Evolutionary conservation across 345 rosid species (phyloP), one percentile per base, ranked within the genome.

Genomic region (Abelmoschus esculentus): DNA sequence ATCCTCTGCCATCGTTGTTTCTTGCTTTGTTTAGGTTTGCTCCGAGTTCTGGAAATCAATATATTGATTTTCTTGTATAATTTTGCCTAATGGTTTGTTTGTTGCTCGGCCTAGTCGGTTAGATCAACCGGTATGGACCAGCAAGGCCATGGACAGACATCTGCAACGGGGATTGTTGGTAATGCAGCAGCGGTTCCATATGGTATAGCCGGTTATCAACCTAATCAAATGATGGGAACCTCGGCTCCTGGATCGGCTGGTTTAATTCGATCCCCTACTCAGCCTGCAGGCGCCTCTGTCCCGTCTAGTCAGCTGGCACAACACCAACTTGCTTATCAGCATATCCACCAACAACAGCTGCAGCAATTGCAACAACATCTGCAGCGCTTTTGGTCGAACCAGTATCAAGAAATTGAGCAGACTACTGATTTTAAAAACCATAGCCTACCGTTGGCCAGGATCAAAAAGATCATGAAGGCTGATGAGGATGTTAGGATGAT

Each of bases 401-500:
- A 93, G 70, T 86, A 80, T 77, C 91, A 89, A 71, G 97, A 93
- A 63, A 87, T 93, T 2, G 97, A 88, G 65, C 86, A 85, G 64
- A 84, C 85, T 26, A 77, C 90, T 0, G 98, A 93, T 76, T 93
- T 93, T 81, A 93, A 89, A 86, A 89, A 89, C 74, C 98, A 91
- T 66, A 91, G 91, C 83, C 89, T 93, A 73, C 97, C 99, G 0
- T 69, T 93, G 5, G 97, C 97, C 0, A 89, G 98, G 80, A 93
- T 93, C 81, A 93, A 93, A 86, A 93, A 93, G 77, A 93, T 93
- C 85, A 93, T 93, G 98, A 93, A 93, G 79, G 98, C 98, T 0
- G 98, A 93, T 9, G 98, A 93, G 76, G 98, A 93, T 61, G 98
- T 93, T 50, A 90, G 92, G 77, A 93, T 93, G 98, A 93, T 93